These are phyloP conservation scores for Penicillium waksmanii DNA, from an alignment of 495 filamentous ascomycete species.

Conservation along the genomic window DNA sequence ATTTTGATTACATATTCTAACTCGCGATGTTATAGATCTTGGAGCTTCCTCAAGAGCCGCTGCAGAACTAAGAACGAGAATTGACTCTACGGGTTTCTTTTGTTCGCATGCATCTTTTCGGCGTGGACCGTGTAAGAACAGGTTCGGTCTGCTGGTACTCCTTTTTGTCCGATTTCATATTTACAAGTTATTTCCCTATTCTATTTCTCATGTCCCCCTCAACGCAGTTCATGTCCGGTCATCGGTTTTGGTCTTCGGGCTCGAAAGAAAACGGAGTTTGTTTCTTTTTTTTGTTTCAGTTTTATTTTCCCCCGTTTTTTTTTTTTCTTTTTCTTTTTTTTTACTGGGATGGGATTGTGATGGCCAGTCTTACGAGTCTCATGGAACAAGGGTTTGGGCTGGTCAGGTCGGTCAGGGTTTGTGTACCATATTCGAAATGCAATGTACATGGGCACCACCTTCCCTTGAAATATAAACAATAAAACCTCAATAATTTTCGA, in stretches of 20 bases:
- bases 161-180: constrained; percentile 1
- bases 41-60: constrained; percentile 34
- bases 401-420: constrained; percentile 18
- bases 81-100: background rate
- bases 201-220: constrained; percentile 23
- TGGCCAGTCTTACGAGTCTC: constrained; percentile 24
- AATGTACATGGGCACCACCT: constrained; percentile 26
- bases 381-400: constrained; percentile 23
- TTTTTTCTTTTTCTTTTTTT: constrained; percentile 7
- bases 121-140: constrained; percentile 24
- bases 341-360: constrained; percentile 23
- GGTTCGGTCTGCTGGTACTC: constrained; percentile 11
- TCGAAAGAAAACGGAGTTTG: constrained; percentile 36
- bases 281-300: constrained; percentile 13
- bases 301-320: background rate
- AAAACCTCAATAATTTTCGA: background rate
- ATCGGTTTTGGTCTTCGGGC: constrained; percentile 31
- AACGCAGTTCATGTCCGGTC: constrained; percentile 31
- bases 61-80: constrained; percentile 14
- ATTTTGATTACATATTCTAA: constrained; percentile 6
- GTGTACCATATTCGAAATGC: constrained; percentile 35
- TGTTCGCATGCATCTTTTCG: constrained; percentile 29
- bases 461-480: constrained; percentile 6
- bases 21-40: constrained; percentile 15
- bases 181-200: constrained; percentile 8